A percentile compares a stretch with the other conserved stretches of the same genome.
phyloP scores from a whole-genome alignment of 306 rosid species.

The Dryas drummondii region DNA sequence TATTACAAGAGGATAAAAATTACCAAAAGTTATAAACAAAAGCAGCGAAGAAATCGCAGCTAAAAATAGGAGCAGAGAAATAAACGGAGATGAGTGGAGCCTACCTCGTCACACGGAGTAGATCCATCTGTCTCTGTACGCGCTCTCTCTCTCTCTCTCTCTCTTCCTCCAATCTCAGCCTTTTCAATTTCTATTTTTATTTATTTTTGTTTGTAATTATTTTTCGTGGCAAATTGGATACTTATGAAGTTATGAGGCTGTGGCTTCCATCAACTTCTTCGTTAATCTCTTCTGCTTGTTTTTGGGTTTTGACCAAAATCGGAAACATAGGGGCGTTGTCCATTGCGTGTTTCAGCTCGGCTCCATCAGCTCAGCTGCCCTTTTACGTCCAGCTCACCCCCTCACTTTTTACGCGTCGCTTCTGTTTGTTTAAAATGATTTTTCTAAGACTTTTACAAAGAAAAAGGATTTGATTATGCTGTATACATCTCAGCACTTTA shows the following conservation, averaged over 20 bases:
- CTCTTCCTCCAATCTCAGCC: constrained; percentile 1
- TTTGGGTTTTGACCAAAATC: constrained; percentile 15
- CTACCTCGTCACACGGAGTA: constrained; percentile 47
- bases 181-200: background rate
- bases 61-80: constrained; percentile 42
- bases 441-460: too few species aligned
- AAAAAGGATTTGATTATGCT: background rate
- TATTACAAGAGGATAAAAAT: constrained; percentile 15
- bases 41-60: constrained; percentile 26
- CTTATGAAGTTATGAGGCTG: too few species aligned
- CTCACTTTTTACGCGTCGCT: background rate
- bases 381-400: constrained; percentile 16
- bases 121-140: constrained; percentile 53
- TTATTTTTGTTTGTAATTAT: background rate
- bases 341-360: background rate
- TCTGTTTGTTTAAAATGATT: too few species aligned
- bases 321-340: constrained; percentile 4
- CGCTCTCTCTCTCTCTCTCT: constrained; percentile 1
- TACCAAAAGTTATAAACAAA: constrained; percentile 8
- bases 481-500: too few species aligned
- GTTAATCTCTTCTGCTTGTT: background rate
- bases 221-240: background rate
- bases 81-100: constrained; percentile 44
- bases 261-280: constrained; percentile 6
- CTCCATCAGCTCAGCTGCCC: constrained; percentile 11